Conservation (phyloP, 177 flowering plant species). For the Vitis hybrid region DNA sequence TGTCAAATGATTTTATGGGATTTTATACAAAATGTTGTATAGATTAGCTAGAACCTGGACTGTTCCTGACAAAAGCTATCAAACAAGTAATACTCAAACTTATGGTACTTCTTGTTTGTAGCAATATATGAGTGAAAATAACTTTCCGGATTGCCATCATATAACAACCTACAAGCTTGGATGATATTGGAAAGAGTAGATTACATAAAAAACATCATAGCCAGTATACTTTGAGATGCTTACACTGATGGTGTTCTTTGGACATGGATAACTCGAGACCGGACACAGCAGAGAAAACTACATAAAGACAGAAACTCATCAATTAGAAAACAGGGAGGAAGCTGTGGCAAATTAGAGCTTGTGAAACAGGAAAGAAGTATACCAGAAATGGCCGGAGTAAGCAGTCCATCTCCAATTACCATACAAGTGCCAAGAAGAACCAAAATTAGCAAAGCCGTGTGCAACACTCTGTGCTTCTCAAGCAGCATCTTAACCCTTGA, state of each 20-base stretch:
- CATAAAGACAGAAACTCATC: slow-evolving; percentile 6
- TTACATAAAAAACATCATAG: slow-evolving; percentile 9
- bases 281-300: slow-evolving; percentile 78
- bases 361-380: background rate
- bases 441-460: slow-evolving; percentile 71
- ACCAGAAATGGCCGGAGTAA: slow-evolving; percentile 93
- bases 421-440: slow-evolving; percentile 90
- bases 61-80: too few species aligned
- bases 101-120: too few species aligned
- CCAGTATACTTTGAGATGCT: slow-evolving; percentile 8
- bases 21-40: too few species aligned
- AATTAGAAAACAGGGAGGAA: slow-evolving; percentile 7
- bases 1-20: too few species aligned
- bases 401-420: slow-evolving; percentile 91
- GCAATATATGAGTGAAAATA: too few species aligned
- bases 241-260: slow-evolving; percentile 62
- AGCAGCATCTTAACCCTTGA: slow-evolving; percentile 55
- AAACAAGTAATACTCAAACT: too few species aligned
- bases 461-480: slow-evolving; percentile 69
- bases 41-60: too few species aligned
- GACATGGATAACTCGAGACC: slow-evolving; percentile 76
- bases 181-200: slow-evolving; percentile 15
- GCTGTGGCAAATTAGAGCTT: background rate
- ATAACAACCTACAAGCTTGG: too few species aligned
- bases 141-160: too few species aligned